Base-by-base conservation (phyloP, 1,284 basidiomycete species). In the Termitomyces sp. region DNA sequence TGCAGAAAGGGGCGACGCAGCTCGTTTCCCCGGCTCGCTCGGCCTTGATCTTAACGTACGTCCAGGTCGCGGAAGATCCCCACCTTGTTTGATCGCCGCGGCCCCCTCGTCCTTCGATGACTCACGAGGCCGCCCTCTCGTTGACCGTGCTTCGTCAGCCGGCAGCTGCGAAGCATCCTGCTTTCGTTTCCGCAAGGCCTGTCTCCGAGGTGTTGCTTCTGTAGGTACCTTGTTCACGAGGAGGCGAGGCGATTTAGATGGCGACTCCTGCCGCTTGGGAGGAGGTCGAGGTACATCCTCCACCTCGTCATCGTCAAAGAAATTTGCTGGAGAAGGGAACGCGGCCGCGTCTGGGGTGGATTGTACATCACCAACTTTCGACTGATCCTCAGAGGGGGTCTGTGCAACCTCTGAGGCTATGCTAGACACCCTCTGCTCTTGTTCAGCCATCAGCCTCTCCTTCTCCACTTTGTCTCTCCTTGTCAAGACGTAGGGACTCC, bases 401-500 rank as follows among this genome's bases (percentile, higher is more conserved):
- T 53, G 47, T 13, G 28, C 40, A 24, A 35, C 46, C 35, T 46
- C 57, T 19, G 44, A 40, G n/a, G 24, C 31, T 35, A 35, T 31
- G 18, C 35, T 16, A 31, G 45, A 11, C 41, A 43, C 34, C 21
- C 35, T 55, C 11, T 47, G 42, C 30, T 16, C 30, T 34, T 43
- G 38, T 31, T 47, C 50, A 13, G 49, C 41, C 35, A 33, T 41
- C 48, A 42, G 37, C 21, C 47, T 52, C 31, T 57, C 57, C 48
- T 57, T 58, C 19, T 55, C 58, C 33, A 37, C 45, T 38, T 50
- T 58, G 38, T 64, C 55, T 38, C 61, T 64, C 40, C 84, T 72
- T 6, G 86, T 76, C 35, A 94, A 70, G 38, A 97, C 73, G 72
- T 97, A 98, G 5, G 96, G 96, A 57, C 88, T 94, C 91, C 97